Base-by-base conservation (phyloP, 176 grass and related monocot species). In the Hordeum marinum region DNA sequence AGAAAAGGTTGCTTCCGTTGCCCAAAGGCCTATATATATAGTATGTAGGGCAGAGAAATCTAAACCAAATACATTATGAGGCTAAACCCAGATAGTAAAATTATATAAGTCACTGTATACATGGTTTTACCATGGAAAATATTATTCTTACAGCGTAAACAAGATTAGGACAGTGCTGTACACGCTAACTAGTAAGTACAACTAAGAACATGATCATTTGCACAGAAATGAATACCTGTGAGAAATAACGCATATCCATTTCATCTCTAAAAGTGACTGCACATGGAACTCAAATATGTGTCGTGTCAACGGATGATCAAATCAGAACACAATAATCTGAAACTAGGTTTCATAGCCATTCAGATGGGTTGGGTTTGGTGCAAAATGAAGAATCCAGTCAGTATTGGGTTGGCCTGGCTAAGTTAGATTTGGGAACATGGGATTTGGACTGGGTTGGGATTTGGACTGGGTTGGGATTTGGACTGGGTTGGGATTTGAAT, bases 201-300 rank as follows among this genome's bases (percentile, higher is more conserved):
- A 75, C 17, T 66, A 11, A 31, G 26, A 87, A 41, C 43, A 65
- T 54, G 23, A 81, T 87, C n/a, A 87, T n/a, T 81, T 55, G 31
- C 62, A 46, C 34, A 60, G 8, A 9, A 37, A 52, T n/a, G 12
- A 39, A 54, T 81, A 64, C 41, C 68, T 7, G 8, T 2, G 8
- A 68, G 17, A 57, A 13, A 85, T 48, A 68, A 68, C 77, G 48
- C 43, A 67, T 32, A 15, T 45, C 64, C 32, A 79, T 34, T 20
- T 71, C 6, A 57, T 57, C 52, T 57, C 29, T 34, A 87, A 36
- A 65, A 34, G 29, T 43, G 18, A 41, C 68, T 57, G 59, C 60
- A 41, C 11, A 61, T 20, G 46, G 45, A 8, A 50, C 39, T 80
- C 39, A 45, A 59, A 37, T 73, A 63, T 73, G 76, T 63, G 24